A percentile compares a stretch with the other conserved stretches of the same genome.
phyloP scores from a whole-genome alignment of 352 stramenopile species.

The Pythium aphanidermatum region DNA sequence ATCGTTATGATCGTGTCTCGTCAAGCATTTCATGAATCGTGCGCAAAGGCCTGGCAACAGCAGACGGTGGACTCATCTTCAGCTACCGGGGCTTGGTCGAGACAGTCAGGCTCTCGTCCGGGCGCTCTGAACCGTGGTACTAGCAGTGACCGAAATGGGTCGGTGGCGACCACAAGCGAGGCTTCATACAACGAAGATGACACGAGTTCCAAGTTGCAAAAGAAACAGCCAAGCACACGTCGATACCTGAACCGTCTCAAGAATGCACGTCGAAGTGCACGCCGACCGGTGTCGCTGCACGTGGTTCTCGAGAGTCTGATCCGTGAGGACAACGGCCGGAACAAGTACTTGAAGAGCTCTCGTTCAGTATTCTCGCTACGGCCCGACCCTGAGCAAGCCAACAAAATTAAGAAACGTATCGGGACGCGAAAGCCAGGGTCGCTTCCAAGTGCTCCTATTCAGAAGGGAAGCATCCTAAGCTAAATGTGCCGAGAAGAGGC shows the following conservation, averaged over 20 bases:
- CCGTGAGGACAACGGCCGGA: constrained; percentile 67
- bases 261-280: constrained; percentile 53
- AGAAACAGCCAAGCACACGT: constrained; percentile 73
- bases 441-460: constrained; percentile 52
- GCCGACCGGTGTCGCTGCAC: constrained; percentile 59
- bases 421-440: constrained; percentile 55
- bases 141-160: constrained; percentile 9
- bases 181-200: constrained; percentile 18
- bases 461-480: constrained; percentile 57
- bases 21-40: constrained; percentile 83
- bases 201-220: constrained; percentile 33
- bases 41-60: constrained; percentile 81
- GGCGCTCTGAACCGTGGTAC: constrained; percentile 11
- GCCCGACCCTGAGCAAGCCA: constrained; percentile 66
- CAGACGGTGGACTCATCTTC: constrained; percentile 56
- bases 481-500: too few species aligned
- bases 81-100: constrained; percentile 3
- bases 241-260: constrained; percentile 77
- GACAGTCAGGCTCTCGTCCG: not conserved
- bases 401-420: constrained; percentile 75
- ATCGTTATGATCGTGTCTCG: constrained; percentile 78
- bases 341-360: constrained; percentile 83
- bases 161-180: constrained; percentile 6
- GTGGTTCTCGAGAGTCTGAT: constrained; percentile 79
- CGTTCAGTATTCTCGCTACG: constrained; percentile 64